Evolutionary conservation across 371 early-diverging fungal species (phyloP).

Genomic region (Rhizopus arrhizus): DNA sequence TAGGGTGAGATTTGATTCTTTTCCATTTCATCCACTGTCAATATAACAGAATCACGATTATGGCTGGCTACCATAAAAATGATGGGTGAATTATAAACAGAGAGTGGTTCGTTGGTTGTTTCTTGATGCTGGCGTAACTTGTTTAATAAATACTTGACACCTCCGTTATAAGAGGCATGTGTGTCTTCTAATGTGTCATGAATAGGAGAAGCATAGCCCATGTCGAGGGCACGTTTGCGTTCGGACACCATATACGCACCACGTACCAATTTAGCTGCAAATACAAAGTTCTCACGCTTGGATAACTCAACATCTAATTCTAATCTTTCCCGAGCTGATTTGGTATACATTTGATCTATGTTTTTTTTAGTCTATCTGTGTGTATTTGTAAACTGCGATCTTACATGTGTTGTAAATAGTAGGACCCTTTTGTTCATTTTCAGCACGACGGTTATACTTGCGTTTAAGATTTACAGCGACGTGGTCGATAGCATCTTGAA

Average conservation of each 20-base stretch:
- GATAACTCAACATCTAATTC: constrained; percentile 71
- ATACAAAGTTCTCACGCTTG: constrained; percentile 69
- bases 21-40: constrained; percentile 70
- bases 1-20: constrained; percentile 55
- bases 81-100: constrained; percentile 51
- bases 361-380: background rate
- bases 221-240: constrained; percentile 72
- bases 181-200: constrained; percentile 81
- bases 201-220: constrained; percentile 81
- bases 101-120: constrained; percentile 30
- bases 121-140: constrained; percentile 48
- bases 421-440: constrained; percentile 38
- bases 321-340: constrained; percentile 70
- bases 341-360: constrained; percentile 92
- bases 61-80: constrained; percentile 91
- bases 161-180: constrained; percentile 82
- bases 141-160: constrained; percentile 72
- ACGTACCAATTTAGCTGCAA: constrained; percentile 93
- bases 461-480: constrained; percentile 71
- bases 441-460: constrained; percentile 60
- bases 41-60: constrained; percentile 80
- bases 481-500: constrained; percentile 92
- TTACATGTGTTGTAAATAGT: constrained; percentile 86
- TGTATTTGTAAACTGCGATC: constrained; percentile 8
- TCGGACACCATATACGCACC: constrained; percentile 94